These are phyloP conservation scores for Xylariaceae sp. DNA, from an alignment of 2,329 filamentous ascomycete species.

Conservation along the genomic window DNA sequence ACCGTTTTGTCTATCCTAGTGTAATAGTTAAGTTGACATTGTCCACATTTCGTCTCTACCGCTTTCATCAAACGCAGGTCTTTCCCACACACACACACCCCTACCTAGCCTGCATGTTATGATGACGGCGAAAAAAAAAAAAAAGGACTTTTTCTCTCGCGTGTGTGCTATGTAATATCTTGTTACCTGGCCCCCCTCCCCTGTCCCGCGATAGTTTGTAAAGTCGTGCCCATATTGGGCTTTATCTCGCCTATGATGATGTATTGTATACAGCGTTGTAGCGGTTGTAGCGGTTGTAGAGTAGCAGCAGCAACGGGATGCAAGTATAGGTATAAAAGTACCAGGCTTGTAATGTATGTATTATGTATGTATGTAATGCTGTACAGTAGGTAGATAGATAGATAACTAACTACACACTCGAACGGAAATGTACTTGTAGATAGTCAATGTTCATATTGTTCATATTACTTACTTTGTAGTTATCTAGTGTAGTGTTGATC, in stretches of 20 bases:
- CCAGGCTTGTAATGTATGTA: too few relatives aligned
- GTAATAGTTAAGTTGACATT: neutral
- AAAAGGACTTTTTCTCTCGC: neutral
- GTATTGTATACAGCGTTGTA: neutral
- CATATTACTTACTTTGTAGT: too few relatives aligned
- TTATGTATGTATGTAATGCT: neutral
- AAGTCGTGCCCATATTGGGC: conserved; percentile 1
- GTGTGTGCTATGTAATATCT: conserved; percentile 4
- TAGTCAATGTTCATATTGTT: too few relatives aligned
- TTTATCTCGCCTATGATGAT: conserved; percentile 2
- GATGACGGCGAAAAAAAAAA: conserved; percentile 7
- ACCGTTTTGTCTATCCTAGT: conserved; percentile 4
- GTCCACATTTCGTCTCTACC: conserved; percentile 2
- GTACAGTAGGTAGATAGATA: too few relatives aligned
- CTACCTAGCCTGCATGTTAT: conserved; percentile 14
- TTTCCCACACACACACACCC: too few relatives aligned
- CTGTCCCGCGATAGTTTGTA: conserved; percentile 7
- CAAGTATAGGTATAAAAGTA: too few relatives aligned
- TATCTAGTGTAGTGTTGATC: neutral
- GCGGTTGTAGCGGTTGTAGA: too few relatives aligned
- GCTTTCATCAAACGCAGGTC: conserved; percentile 10
- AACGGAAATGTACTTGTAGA: too few relatives aligned
- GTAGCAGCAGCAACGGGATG: too few relatives aligned
- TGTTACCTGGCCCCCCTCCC: conserved; percentile 10
- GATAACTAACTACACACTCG: too few relatives aligned